These are phyloP conservation scores for Chaetomium fimeti DNA, from an alignment of 495 filamentous ascomycete species.

Conservation along the genomic window DNA sequence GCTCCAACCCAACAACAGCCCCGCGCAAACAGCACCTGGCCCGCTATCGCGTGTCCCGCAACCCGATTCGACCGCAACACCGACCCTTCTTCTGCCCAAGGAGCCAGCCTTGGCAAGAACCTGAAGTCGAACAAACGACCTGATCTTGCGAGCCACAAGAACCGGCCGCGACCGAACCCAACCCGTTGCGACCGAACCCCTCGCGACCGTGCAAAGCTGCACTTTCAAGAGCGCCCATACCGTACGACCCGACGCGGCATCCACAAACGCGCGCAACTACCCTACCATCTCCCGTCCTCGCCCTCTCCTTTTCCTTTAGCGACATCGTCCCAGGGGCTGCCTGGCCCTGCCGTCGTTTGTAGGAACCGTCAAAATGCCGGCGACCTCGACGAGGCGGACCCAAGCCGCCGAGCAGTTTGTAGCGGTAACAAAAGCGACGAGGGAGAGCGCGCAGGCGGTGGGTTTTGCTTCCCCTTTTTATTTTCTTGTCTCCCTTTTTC, in stretches of 20 bases:
- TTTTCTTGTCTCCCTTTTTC: neutral
- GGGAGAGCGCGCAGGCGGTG: slow-evolving; percentile 54
- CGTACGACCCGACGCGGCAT: no score
- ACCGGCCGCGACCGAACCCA: neutral
- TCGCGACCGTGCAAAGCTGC: no score
- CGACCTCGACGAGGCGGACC: neutral
- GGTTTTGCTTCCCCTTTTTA: slow-evolving; percentile 22
- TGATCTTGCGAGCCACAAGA: neutral
- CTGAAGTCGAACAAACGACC: neutral
- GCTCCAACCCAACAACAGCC: neutral
- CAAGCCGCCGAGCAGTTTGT: slow-evolving; percentile 43
- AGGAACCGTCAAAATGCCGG: neutral
- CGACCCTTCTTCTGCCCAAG: neutral
- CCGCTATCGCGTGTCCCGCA: slow-evolving; percentile 11
- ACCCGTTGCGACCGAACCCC: neutral
- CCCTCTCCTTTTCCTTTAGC: no score
- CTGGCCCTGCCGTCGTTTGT: neutral
- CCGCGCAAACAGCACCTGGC: neutral
- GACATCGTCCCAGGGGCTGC: neutral
- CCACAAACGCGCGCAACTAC: no score
- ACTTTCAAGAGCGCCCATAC: no score
- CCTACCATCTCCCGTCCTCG: no score
- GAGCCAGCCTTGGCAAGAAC: neutral
- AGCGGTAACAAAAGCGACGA: slow-evolving; percentile 51
- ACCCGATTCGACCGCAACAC: slow-evolving; percentile 13